Evolutionary conservation across 78 protist genomes (phyloP).

Genomic region (Polysphondylium violaceum): DNA sequence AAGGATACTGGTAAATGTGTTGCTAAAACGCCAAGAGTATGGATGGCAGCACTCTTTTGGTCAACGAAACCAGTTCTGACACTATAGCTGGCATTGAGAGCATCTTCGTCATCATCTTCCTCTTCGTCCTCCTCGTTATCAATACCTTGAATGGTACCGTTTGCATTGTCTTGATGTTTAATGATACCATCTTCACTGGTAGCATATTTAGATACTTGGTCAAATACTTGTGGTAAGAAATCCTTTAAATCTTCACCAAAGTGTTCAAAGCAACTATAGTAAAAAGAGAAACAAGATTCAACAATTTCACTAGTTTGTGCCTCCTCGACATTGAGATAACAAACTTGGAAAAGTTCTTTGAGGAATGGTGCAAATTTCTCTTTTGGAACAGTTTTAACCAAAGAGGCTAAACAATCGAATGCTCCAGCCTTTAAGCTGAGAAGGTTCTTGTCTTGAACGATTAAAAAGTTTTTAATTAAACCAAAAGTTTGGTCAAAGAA

Average conservation of each 20-base stretch:
- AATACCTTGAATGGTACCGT: slow-evolving; percentile 14
- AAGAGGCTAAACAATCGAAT: slow-evolving; percentile 22
- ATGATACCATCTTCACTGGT: slow-evolving; percentile 45
- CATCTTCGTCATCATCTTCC: slow-evolving; percentile 28
- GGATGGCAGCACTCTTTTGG: slow-evolving; percentile 57
- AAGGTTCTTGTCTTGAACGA: background rate
- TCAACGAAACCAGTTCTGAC: slow-evolving; percentile 48
- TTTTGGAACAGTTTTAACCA: slow-evolving; percentile 53
- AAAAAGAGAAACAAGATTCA: slow-evolving; percentile 54
- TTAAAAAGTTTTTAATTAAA: background rate
- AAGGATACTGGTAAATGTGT: slow-evolving; percentile 5
- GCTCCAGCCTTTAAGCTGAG: slow-evolving; percentile 16
- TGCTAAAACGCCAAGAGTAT: slow-evolving; percentile 30
- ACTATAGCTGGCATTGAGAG: background rate
- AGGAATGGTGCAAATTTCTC: slow-evolving; percentile 15
- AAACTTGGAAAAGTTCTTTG: background rate
- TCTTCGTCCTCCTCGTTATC: slow-evolving; percentile 64
- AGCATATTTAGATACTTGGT: slow-evolving; percentile 20
- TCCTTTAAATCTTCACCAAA: slow-evolving; percentile 40
- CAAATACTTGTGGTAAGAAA: background rate
- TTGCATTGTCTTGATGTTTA: background rate
- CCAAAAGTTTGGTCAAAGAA: slow-evolving; percentile 22
- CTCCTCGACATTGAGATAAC: background rate
- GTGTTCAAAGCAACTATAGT: slow-evolving; percentile 26
- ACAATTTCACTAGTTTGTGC: slow-evolving; percentile 14